These are phyloP conservation scores for Pisolithus albus DNA, from an alignment of 768 basidiomycete genomes.

Conservation along the genomic window DNA sequence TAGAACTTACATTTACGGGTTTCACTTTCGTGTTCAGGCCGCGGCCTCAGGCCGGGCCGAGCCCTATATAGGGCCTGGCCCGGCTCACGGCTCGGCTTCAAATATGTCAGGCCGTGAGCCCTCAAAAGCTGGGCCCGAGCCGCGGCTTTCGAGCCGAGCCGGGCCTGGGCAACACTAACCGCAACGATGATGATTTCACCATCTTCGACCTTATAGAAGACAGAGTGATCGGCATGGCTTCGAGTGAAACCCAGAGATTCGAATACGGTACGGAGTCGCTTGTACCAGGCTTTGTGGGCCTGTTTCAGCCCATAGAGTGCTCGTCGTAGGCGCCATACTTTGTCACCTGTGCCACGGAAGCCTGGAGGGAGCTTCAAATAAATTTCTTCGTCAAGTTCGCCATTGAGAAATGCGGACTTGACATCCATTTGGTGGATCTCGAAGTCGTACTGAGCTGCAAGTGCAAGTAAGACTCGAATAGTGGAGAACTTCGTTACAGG, in stretches of 20 bases:
- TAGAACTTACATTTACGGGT: no score
- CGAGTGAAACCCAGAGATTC: background rate
- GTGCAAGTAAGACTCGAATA: conserved; percentile 13
- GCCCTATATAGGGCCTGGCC: no score
- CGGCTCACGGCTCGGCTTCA: no score
- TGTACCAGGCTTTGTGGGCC: background rate
- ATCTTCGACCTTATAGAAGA: background rate
- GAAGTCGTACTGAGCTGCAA: conserved; percentile 1
- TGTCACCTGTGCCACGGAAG: background rate
- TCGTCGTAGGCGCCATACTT: background rate
- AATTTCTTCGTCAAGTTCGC: conserved; percentile 17
- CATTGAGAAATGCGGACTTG: conserved; percentile 21
- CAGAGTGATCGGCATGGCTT: background rate
- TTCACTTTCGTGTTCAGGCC: no score
- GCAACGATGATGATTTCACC: background rate
- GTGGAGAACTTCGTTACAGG: conserved; percentile 18
- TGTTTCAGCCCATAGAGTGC: conserved; percentile 5
- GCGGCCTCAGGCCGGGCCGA: no score
- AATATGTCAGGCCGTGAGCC: no score
- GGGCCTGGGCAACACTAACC: no score
- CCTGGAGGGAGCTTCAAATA: conserved; percentile 21
- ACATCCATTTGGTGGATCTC: conserved; percentile 22
- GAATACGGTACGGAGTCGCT: no score
- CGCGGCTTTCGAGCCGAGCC: no score
- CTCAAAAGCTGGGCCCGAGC: no score